Conservation (phyloP, 2,329 filamentous ascomycete species). For the Fusarium pseudograminearum region DNA sequence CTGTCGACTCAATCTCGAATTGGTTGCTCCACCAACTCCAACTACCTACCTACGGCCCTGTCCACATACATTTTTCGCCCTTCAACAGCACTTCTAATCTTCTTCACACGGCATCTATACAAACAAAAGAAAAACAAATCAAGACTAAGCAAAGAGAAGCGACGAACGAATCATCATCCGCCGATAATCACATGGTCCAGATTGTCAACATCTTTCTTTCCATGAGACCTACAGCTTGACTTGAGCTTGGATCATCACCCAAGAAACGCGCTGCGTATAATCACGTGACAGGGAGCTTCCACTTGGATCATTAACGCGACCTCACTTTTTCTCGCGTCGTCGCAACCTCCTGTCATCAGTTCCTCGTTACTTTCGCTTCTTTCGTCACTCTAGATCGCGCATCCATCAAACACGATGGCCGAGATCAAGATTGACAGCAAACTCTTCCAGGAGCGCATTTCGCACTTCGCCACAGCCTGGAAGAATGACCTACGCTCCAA, state of each 20-base stretch:
- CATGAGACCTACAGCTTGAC: neutral
- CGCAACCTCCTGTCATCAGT: conserved; percentile 44
- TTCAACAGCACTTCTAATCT: neutral
- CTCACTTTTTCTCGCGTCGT: conserved; percentile 57
- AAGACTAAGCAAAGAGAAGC: too few species aligned
- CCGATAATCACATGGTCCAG: neutral
- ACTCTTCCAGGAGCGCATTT: conserved; percentile 92
- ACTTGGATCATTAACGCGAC: conserved; percentile 58
- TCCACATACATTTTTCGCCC: conserved; percentile 6
- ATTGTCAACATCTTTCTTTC: neutral
- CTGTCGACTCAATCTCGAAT: neutral
- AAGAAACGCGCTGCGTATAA: conserved; percentile 43
- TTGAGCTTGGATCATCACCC: conserved; percentile 39
- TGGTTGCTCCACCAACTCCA: conserved; percentile 41
- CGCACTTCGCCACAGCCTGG: conserved; percentile 89
- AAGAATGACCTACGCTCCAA: conserved; percentile 93
- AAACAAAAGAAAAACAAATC: neutral
- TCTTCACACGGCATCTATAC: neutral
- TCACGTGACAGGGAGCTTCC: conserved; percentile 53
- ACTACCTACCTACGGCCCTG: neutral
- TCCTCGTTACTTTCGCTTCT: conserved; percentile 38
- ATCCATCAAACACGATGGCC: conserved; percentile 65
- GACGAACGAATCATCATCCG: neutral
- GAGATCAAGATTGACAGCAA: conserved; percentile 97
- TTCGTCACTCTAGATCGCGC: conserved; percentile 48